These are phyloP conservation scores for Paracoccidioides brasiliensis DNA, from an alignment of 2,329 filamentous ascomycete species.

Conservation along the genomic window DNA sequence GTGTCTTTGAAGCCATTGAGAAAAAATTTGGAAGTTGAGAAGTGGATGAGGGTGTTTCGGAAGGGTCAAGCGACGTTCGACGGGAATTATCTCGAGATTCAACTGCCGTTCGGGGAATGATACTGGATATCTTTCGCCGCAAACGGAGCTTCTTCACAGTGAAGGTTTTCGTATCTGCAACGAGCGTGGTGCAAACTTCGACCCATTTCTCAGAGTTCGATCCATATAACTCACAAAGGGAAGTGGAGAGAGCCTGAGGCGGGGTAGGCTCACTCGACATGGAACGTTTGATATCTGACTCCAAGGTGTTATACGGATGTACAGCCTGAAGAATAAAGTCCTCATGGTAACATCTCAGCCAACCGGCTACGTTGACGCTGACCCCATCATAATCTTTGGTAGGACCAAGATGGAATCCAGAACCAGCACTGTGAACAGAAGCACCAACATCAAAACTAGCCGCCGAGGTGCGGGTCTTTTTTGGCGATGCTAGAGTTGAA, in stretches of 20 bases:
- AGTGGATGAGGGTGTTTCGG: conserved; percentile 12
- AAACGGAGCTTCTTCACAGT: conserved; percentile 45
- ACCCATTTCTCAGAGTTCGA: conserved; percentile 36
- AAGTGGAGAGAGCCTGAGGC: conserved; percentile 20
- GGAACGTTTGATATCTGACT: conserved; percentile 42
- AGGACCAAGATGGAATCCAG: conserved; percentile 20
- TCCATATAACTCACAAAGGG: conserved; percentile 18
- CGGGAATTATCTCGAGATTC: conserved; percentile 15
- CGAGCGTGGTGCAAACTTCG: conserved; percentile 43
- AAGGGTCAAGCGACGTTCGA: conserved; percentile 15
- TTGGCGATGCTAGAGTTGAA: conserved; percentile 32
- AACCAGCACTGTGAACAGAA: conserved; percentile 28
- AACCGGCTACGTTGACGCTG: conserved; percentile 45
- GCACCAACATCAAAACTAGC: conserved; percentile 40
- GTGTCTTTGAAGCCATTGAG: conserved; percentile 8
- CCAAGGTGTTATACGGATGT: conserved; percentile 39
- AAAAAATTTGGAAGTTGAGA: conserved; percentile 20
- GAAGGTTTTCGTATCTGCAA: conserved; percentile 43
- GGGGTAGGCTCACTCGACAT: conserved; percentile 44
- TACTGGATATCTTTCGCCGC: conserved; percentile 31
- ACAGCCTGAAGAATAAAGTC: conserved; percentile 48
- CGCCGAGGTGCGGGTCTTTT: conserved; percentile 34
- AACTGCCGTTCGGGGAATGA: conserved; percentile 13
- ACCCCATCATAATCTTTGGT: conserved; percentile 31
- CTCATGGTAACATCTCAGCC: conserved; percentile 44